Base-by-base conservation (phyloP, 1,139 yeast genomes). In the Lipomyces yarrowii region DNA sequence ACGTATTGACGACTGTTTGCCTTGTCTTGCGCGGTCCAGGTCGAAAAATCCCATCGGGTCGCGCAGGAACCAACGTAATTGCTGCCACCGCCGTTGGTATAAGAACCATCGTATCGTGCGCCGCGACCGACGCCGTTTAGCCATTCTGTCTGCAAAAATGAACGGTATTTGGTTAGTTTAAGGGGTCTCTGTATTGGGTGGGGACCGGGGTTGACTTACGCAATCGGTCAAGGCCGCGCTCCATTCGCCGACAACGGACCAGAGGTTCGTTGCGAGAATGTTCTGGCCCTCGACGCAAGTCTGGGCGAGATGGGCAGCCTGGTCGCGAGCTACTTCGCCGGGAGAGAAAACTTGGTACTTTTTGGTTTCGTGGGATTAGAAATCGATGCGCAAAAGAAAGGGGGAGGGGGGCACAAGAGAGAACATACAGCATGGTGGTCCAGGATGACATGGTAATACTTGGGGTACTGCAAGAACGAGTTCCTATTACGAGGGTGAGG, bases 181-280 rank as follows among this genome's bases (percentile, higher is more conserved):
- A n/a, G n/a, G n/a, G n/a, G n/a, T n/a, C n/a, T n/a, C n/a, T n/a
- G n/a, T n/a, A n/a, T n/a, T n/a, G n/a, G n/a, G n/a, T n/a, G n/a
- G n/a, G n/a, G n/a, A n/a, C n/a, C n/a, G n/a, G n/a, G n/a, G n/a
- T n/a, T n/a, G n/a, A n/a, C n/a, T 15, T 63, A 64, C 68, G 81
- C 99, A 94, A 79, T 94, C 98, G 13, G 97, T 91, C 72, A 93
- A 82, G 1, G 98, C 98, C 23, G 96, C 98, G 39, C 96, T 84
- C 89, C 94, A 94, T 81, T 94, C 99, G 68, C 98, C 98, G 65
- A 86, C 83, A 42, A 93, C 84, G 65, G 86, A 84, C 91, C 96
- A 89, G 77, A 88, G 88, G 73, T 78, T 75, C 76, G 91, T 96
- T 54, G 77, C 70, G 57, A 74, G 71, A 57, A 86, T 80, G 59